Conservation (phyloP, 768 basidiomycete genomes). For the Suillus placidus region DNA sequence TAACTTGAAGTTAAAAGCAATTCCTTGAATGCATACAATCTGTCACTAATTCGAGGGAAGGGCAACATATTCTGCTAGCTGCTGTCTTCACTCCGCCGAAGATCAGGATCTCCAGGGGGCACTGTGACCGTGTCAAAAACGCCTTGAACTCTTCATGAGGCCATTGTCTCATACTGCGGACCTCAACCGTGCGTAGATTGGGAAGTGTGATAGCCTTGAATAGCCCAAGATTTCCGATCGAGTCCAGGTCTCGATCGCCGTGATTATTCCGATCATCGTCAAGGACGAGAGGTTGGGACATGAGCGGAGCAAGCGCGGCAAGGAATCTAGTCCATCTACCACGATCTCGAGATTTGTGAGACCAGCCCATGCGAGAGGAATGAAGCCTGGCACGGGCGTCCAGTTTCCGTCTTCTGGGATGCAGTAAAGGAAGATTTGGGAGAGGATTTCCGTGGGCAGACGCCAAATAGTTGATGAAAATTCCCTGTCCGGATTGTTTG, state of each 20-base stretch:
- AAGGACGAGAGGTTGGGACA: neutral
- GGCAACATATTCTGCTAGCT: neutral
- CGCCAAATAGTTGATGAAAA: conserved; percentile 34
- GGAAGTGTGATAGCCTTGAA: neutral
- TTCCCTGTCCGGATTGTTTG: conserved; percentile 15
- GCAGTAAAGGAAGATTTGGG: conserved; percentile 42
- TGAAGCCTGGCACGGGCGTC: conserved; percentile 25
- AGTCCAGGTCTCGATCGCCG: neutral
- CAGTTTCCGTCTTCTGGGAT: conserved; percentile 20
- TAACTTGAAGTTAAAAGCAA: no score
- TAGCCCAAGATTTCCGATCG: neutral
- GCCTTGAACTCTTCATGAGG: neutral
- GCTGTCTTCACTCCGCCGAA: neutral
- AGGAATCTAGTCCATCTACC: neutral
- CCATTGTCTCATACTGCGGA: neutral
- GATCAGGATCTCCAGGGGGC: neutral
- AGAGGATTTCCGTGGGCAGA: conserved; percentile 49
- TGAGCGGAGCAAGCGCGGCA: neutral
- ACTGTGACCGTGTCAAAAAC: neutral
- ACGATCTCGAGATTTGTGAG: neutral
- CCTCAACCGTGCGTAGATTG: neutral
- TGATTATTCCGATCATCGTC: neutral
- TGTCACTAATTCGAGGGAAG: neutral
- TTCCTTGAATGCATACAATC: no score
- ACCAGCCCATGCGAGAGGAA: neutral